Evolutionary conservation across 495 filamentous ascomycete species (phyloP), one percentile per base, ranked within the genome.

Genomic region (Mytilinidion resinicola): DNA sequence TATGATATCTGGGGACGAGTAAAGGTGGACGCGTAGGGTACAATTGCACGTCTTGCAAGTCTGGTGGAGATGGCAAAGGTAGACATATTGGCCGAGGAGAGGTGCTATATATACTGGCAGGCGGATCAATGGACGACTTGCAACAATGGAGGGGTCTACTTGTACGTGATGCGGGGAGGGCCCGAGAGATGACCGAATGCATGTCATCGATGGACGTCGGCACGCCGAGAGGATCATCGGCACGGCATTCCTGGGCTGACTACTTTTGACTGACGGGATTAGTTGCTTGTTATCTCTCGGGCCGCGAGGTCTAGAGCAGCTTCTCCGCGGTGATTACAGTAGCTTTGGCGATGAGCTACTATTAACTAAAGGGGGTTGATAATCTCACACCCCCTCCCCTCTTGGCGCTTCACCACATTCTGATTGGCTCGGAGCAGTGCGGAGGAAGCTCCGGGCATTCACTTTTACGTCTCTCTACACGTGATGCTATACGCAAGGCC

Each of bases 61-160:
- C 58, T 49, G 10, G 59, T 57, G 4, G 62, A 65, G 14, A 68
- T 59, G 0, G 60, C 54, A 44, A 63, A 66, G 17, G 51, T n/a
- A 36, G 55, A 61, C 58, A 67, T 67, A 15, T 34, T 50, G 20
- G 20, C 20, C 12, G 21, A 46, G 17, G 12, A 14, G 9, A 11
- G 5, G 12, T 12, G 6, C 37, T 34, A 8, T 53, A 57, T 53
- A 62, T 62, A 57, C 10, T 21, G 21, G 30, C 33, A 6, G 25
- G 25, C 25, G 37, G 50, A 41, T 19, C 9, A 39, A 38, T 25
- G 38, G 52, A 41, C 17, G 19, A 44, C 35, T 34, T 34, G 50
- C 25, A 30, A 30, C 25, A 25, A 54, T 44, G 50, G 21, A 51
- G 34, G 60, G 42, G 12, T 34, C 12, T 19, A 21, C 15, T 30